Base-by-base conservation (phyloP, 2,329 filamentous ascomycete genomes). In the Diaporthe ilicicola region DNA sequence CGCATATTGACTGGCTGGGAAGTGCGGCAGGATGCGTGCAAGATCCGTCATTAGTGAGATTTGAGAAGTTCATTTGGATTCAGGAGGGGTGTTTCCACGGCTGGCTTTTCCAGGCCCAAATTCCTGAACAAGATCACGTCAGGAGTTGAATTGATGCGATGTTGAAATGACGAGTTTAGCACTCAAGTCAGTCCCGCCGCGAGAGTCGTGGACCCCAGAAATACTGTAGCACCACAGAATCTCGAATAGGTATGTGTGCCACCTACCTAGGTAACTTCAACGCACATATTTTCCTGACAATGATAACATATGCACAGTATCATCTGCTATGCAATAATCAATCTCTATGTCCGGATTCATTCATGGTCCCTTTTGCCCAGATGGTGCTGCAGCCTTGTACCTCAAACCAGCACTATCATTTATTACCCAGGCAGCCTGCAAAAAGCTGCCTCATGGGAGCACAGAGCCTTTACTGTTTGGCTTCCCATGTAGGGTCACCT, bases 11-110 rank as follows among this genome's bases (percentile, higher is more conserved):
- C 88, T 86, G 74, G 89, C 87, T 72, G 92, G 88, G 79, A 98
- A 97, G 82, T 90, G 87, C 77, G 95, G 94, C 75, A 98, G 88
- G 79, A 97, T 90, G 79, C 90, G 88, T 78, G 92, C 88, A 78
- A 98, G 90, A 89, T 98, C 95, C 77, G 91, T 94, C 94, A 97
- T 97, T 84, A 66, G 66, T 73, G 66, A 51, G 53, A 64, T 44
- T 62, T 73, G 73, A 70, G 73, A n/a, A 8, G 32, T 39, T 32
- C 15, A 50, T 50, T 19, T 27, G 32, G 42, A 27, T 50, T 68
- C 64, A 29, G 39, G 46, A 51, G 9, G 10, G 2, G 3, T n/a
- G 5, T 50, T 50, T 2, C 7, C 44, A 15, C 13, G 7, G 19
- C 44, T 48, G 44, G n/a, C 29, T 50, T 27, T 50, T 37, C 27